Base-by-base conservation (phyloP, 169 alveolate genomes). In the Plasmodium adleri region DNA sequence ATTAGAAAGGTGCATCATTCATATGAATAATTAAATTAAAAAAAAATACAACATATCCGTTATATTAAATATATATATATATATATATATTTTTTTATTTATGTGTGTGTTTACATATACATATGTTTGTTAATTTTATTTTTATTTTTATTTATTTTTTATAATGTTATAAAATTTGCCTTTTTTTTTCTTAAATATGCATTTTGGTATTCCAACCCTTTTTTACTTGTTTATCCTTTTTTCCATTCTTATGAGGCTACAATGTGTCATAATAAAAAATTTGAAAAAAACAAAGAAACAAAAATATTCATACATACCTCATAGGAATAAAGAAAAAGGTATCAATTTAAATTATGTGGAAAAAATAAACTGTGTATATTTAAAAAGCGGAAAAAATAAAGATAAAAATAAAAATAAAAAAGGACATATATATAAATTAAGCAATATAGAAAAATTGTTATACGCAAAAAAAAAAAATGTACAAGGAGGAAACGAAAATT, bases 141-240 rank as follows among this genome's bases (percentile, higher is more conserved):
- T 28, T 28, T 28, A 1, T 28, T 28, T 28, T 28, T 28, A 28
- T 28, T 28, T 28, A 4, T 28, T 28, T 28, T 28, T 28, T 28
- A 28, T 28, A 28, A 28, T 28, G 39, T 28, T 28, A 28, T 28
- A 28, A 28, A 28, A 28, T 28, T 28, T 28, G 39, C 39, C 39
- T 20, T 20, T 20, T 20, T 20, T 20, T 59, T 59, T 64, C 72
- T 10, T 64, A 68, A 68, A 22, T 43, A 68, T 68, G 75, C 24
- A 47, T 68, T 68, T 68, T 68, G 8, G 75, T 39, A 13, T 7
- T 3, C 6, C 12, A 39, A 13, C 20, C 39, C 39, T 28, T 43
- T 3, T 68, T 68, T 68, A 43, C 75, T n/a, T 45, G 49, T 45
- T 47, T 47, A 45, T 68, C 24, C 15, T 68, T 45, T 39, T 47